These are phyloP conservation scores for Eremochloa ophiuroides DNA, from an alignment of 176 grass and related monocot species.

Conservation along the genomic window DNA sequence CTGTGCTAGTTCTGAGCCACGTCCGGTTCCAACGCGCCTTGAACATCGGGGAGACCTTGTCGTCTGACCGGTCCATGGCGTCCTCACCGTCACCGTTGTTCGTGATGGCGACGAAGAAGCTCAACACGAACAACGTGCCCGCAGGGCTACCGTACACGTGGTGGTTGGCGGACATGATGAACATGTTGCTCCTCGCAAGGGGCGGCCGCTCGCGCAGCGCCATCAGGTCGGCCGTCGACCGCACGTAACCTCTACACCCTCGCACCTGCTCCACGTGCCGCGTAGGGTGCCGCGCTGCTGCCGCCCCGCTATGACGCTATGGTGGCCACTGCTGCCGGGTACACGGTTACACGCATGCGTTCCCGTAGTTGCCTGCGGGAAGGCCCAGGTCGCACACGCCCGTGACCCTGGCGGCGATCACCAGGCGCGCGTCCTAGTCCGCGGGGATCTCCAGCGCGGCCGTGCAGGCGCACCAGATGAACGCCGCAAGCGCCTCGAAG, in stretches of 20 bases:
- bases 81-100: too few relatives aligned
- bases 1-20: neutral
- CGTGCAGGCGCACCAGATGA: conserved; percentile 12
- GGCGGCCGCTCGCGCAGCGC: conserved; percentile 18
- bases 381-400: neutral
- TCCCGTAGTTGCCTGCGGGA: conserved; percentile 39
- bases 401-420: conserved; percentile 7
- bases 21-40: neutral
- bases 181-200: neutral
- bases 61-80: neutral
- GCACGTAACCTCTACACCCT: conserved; percentile 26
- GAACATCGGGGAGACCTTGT: neutral
- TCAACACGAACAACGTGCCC: too few relatives aligned
- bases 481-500: conserved; percentile 20
- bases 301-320: neutral
- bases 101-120: too few relatives aligned
- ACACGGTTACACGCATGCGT: conserved; percentile 17
- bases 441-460: conserved; percentile 7
- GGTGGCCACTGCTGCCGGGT: neutral
- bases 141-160: neutral
- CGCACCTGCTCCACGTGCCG: conserved; percentile 27
- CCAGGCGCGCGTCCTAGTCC: neutral
- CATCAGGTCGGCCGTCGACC: conserved; percentile 31
- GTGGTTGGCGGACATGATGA: conserved; percentile 29
- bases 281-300: neutral